These are phyloP conservation scores for Fusarium incarnatum DNA, from an alignment of 2,329 filamentous ascomycete species.

Conservation along the genomic window DNA sequence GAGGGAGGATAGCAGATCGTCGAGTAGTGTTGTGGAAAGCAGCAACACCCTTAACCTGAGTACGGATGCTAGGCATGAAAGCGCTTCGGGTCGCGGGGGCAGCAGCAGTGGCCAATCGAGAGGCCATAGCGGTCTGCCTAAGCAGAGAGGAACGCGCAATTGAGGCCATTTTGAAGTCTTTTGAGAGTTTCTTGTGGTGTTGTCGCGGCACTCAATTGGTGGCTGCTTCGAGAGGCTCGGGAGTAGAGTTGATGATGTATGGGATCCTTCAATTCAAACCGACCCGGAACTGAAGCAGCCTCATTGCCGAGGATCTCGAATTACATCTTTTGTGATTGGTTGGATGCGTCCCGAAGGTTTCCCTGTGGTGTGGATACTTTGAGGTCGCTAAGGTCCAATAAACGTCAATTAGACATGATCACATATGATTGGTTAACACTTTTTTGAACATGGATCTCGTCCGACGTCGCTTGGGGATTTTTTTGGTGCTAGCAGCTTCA, in stretches of 20 bases:
- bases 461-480: slow-evolving; percentile 45
- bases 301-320: slow-evolving; percentile 66
- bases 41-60: slow-evolving; percentile 66
- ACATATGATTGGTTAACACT: slow-evolving; percentile 48
- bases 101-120: slow-evolving; percentile 52
- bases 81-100: slow-evolving; percentile 54
- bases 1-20: slow-evolving; percentile 83
- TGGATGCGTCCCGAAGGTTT: slow-evolving; percentile 43
- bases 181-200: slow-evolving; percentile 21
- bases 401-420: slow-evolving; percentile 38
- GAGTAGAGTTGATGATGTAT: slow-evolving; percentile 42
- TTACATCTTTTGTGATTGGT: slow-evolving; percentile 60
- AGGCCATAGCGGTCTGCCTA: slow-evolving; percentile 62
- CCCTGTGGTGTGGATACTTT: slow-evolving; percentile 42
- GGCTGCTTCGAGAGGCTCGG: slow-evolving; percentile 41
- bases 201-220: slow-evolving; percentile 46
- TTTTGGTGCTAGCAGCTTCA: slow-evolving; percentile 33
- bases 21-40: slow-evolving; percentile 88
- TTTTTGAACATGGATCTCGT: slow-evolving; percentile 25
- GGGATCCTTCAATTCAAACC: slow-evolving; percentile 34
- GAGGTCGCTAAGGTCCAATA: slow-evolving; percentile 41
- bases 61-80: slow-evolving; percentile 47
- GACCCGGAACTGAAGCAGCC: slow-evolving; percentile 39
- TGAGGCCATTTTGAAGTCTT: slow-evolving; percentile 63
- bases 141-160: slow-evolving; percentile 66